Conservation (phyloP, 2,329 filamentous ascomycete species). For the Zopfia rhizophila region DNA sequence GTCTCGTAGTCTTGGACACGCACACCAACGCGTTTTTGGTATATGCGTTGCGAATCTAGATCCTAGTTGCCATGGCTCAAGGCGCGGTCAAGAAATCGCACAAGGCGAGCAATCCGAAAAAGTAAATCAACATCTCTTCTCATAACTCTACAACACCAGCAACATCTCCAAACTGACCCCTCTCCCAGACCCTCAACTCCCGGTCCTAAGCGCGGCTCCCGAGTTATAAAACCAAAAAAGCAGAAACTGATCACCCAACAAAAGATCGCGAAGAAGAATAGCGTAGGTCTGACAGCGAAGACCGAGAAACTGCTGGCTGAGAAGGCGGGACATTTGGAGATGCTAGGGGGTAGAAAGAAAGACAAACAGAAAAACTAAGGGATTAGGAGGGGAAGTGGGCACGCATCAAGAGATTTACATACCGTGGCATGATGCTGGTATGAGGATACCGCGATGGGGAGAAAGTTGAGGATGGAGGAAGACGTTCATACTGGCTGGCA, state of each 20-base stretch:
- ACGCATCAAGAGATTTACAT: not conserved
- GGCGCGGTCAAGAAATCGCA: conserved; percentile 58
- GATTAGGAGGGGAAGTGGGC: conserved; percentile 14
- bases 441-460: too few relatives aligned
- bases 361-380: conserved; percentile 42
- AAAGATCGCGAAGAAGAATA: conserved; percentile 73
- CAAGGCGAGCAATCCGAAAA: conserved; percentile 48
- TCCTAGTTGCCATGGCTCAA: conserved; percentile 56
- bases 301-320: conserved; percentile 75
- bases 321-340: conserved; percentile 75
- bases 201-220: conserved; percentile 67
- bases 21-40: too few relatives aligned
- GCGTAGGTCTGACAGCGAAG: conserved; percentile 69
- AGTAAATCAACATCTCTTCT: conserved; percentile 43
- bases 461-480: too few relatives aligned
- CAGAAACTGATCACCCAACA: conserved; percentile 67
- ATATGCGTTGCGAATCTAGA: too few relatives aligned
- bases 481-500: too few relatives aligned
- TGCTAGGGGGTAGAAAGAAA: conserved; percentile 74
- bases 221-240: conserved; percentile 75
- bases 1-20: too few relatives aligned
- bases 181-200: conserved; percentile 44
- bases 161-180: conserved; percentile 1
- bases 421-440: too few relatives aligned
- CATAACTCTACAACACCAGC: conserved; percentile 13